Percentiles rank a stretch among this genome's conserved stretches.
phyloP scores from a whole-genome alignment of 805 yeast genomes.

The Nakazawaea ernobii region DNA sequence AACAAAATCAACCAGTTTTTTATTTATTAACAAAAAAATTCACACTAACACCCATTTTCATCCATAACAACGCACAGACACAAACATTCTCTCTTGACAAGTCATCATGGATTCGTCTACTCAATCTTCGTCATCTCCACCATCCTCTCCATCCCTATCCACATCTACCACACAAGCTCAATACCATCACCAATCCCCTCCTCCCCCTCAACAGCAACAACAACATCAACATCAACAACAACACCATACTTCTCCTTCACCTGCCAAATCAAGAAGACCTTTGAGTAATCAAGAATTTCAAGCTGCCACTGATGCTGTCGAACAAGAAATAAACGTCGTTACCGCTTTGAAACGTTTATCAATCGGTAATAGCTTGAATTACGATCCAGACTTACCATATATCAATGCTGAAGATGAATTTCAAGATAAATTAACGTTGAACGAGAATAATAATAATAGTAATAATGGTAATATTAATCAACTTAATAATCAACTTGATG shows the following conservation, averaged over 20 bases:
- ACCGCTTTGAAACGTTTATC: slow-evolving; percentile 69
- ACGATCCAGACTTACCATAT: slow-evolving; percentile 68
- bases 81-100: no score
- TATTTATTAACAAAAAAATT: no score
- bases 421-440: slow-evolving; percentile 12
- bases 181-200: background rate
- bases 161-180: background rate
- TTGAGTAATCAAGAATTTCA: slow-evolving; percentile 32
- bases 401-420: slow-evolving; percentile 18
- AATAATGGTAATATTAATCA: slow-evolving; percentile 1
- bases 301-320: slow-evolving; percentile 72
- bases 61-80: no score
- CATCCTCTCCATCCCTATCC: background rate
- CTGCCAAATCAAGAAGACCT: background rate
- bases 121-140: no score
- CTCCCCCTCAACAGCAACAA: background rate
- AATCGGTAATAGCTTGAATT: slow-evolving; percentile 53
- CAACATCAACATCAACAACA: background rate
- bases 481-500: slow-evolving; percentile 12
- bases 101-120: no score
- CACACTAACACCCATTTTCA: background rate
- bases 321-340: slow-evolving; percentile 68
- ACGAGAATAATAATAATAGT: slow-evolving; percentile 12
- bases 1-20: background rate
- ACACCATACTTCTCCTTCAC: background rate